Evolutionary conservation across 192 early-diverging fungal genomes (phyloP).

Genomic region (Backusella westeae): DNA sequence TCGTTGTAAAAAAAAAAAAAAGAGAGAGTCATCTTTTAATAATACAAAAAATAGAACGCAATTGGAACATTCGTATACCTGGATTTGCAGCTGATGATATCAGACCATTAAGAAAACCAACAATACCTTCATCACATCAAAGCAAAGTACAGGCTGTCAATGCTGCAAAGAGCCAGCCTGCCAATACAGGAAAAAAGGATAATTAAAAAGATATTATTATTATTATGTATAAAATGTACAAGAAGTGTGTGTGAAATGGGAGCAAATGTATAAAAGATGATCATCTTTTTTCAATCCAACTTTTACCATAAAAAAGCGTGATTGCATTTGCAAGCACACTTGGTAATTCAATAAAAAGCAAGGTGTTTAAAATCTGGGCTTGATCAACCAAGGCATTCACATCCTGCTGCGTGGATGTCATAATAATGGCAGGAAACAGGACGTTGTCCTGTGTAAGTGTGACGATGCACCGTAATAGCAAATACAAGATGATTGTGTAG

Average conservation of each 20-base stretch:
- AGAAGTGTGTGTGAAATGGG: background rate
- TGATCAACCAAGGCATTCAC: background rate
- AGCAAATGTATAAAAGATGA: background rate
- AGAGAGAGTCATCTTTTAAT: background rate
- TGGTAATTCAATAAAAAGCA: background rate
- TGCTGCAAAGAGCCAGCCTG: conserved; percentile 39
- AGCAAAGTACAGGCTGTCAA: conserved; percentile 62
- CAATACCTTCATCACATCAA: conserved; percentile 61
- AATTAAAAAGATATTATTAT: background rate
- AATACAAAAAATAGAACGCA: conserved; percentile 55
- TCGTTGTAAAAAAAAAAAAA: background rate
- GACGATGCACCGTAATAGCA: background rate
- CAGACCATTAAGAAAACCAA: conserved; percentile 66
- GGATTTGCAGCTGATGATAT: conserved; percentile 85
- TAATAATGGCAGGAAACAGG: background rate
- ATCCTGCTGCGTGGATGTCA: too few relatives aligned
- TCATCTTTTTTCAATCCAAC: background rate
- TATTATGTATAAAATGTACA: background rate
- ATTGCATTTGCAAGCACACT: background rate
- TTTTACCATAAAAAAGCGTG: background rate
- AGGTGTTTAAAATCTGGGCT: background rate
- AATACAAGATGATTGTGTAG: background rate
- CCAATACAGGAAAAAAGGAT: conserved; percentile 11
- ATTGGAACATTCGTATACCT: conserved; percentile 89
- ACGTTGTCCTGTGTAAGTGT: background rate